A percentile compares a stretch with the other conserved stretches of the same genome.
Evolutionary conservation across 2,329 filamentous ascomycete genomes (phyloP).

Genomic region (Fusarium compactum): DNA sequence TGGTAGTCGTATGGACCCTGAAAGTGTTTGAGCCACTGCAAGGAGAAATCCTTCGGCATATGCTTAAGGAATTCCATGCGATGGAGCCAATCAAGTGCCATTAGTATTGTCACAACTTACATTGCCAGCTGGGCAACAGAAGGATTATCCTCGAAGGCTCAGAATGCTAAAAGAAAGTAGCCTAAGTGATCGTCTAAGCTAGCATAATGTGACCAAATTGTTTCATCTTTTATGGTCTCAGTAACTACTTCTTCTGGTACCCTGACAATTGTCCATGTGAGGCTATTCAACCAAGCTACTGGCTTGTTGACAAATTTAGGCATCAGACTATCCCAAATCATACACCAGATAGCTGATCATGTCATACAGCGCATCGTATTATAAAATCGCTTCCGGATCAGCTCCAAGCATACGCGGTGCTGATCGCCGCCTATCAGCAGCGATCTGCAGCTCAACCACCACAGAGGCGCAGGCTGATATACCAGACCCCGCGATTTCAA

Average conservation of each 20-base stretch:
- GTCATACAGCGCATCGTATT: conserved; percentile 70
- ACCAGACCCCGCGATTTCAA: not conserved
- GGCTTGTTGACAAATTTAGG: conserved; percentile 69
- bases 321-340: not conserved
- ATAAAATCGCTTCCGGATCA: conserved; percentile 71
- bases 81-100: not conserved
- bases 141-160: not conserved
- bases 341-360: conserved; percentile 1
- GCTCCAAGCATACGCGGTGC: conserved; percentile 59
- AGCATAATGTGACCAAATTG: not conserved
- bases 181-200: not conserved
- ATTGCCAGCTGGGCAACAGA: not conserved
- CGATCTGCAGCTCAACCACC: conserved; percentile 65
- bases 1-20: not conserved
- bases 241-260: not conserved
- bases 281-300: not conserved
- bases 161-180: not conserved
- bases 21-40: not conserved
- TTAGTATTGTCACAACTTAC: not conserved
- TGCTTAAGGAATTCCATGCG: not conserved
- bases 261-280: not conserved
- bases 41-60: not conserved
- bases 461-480: conserved; percentile 30
- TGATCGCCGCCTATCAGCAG: conserved; percentile 70
- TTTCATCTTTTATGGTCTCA: not conserved